Percentiles rank a stretch among this genome's conserved stretches.
Evolutionary conservation across 2,329 filamentous ascomycete species (phyloP).

Genomic region (Hypomyces rosellus): DNA sequence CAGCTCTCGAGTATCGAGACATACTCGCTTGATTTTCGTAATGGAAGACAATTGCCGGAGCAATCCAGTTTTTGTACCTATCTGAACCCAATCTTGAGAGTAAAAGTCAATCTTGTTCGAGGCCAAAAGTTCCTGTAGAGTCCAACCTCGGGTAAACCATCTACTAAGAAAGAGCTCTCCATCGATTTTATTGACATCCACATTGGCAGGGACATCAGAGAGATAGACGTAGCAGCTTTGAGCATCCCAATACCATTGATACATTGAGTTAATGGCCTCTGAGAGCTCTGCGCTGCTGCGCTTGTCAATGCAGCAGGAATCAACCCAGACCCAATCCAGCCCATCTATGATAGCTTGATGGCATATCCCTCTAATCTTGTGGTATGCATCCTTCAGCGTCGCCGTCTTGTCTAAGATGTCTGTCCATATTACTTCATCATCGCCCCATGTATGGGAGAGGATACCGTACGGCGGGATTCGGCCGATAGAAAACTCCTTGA

Average conservation of each 20-base stretch:
- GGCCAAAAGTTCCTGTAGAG: slow-evolving; percentile 60
- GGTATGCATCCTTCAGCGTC: slow-evolving; percentile 10
- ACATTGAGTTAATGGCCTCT: slow-evolving; percentile 14
- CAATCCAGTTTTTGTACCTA: slow-evolving; percentile 19
- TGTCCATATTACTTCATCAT: slow-evolving; percentile 8
- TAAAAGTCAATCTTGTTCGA: slow-evolving; percentile 24
- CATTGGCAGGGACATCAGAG: background rate
- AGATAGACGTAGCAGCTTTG: slow-evolving; percentile 5
- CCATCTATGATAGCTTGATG: slow-evolving; percentile 14
- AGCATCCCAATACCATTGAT: slow-evolving; percentile 11
- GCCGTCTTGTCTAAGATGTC: background rate
- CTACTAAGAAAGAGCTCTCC: slow-evolving; percentile 9
- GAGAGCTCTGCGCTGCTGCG: slow-evolving; percentile 8
- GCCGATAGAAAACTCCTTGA: too few relatives aligned
- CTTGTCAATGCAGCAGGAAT: slow-evolving; percentile 15
- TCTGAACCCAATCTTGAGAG: slow-evolving; percentile 19
- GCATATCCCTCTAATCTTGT: slow-evolving; percentile 17
- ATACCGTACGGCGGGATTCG: slow-evolving; percentile 10
- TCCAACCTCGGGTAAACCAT: slow-evolving; percentile 45
- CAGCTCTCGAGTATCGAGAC: too few relatives aligned
- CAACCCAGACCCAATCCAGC: slow-evolving; percentile 11
- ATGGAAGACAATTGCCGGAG: too few relatives aligned
- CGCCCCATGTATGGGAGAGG: slow-evolving; percentile 13
- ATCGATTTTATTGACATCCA: too few relatives aligned
- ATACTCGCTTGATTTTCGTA: too few relatives aligned